phyloP scores from a whole-genome alignment of 2,329 filamentous ascomycete genomes.

The Epichloe gansuensis region DNA sequence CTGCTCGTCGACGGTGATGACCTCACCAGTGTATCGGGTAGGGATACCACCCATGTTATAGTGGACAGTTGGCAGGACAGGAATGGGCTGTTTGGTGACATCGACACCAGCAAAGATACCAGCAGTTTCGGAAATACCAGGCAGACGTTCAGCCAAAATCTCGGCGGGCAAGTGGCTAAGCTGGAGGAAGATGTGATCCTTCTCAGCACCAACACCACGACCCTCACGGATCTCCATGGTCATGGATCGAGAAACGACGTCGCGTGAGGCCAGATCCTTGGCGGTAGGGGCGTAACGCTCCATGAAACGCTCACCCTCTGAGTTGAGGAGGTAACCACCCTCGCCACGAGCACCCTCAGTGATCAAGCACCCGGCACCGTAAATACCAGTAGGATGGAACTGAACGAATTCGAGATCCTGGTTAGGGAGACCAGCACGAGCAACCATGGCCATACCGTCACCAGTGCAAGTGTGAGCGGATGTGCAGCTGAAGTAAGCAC shows the following conservation, averaged over 20 bases:
- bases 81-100: constrained; percentile 92
- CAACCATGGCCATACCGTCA: constrained; percentile 99
- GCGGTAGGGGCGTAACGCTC: constrained; percentile 95
- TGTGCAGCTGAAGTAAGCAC: constrained; percentile 96
- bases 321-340: constrained; percentile 95
- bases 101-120: constrained; percentile 96
- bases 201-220: constrained; percentile 89
- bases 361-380: constrained; percentile 94
- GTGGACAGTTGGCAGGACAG: constrained; percentile 91
- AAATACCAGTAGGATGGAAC: constrained; percentile 98
- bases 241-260: constrained; percentile 96
- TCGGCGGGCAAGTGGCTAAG: constrained; percentile 89
- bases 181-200: constrained; percentile 98
- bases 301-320: constrained; percentile 98
- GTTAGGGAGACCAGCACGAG: constrained; percentile 92
- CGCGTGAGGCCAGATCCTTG: constrained; percentile 92
- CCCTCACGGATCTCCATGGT: constrained; percentile 96
- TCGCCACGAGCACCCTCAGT: constrained; percentile 96
- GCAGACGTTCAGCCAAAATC: constrained; percentile 88
- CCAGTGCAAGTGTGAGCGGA: constrained; percentile 97
- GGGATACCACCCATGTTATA: constrained; percentile 99
- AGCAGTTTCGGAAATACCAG: constrained; percentile 96
- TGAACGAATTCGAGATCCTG: constrained; percentile 99
- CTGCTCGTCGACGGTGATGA: constrained; percentile 72
- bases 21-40: constrained; percentile 93